Percentiles rank a stretch among this genome's conserved stretches.
These are phyloP conservation scores for Bolboschoenoplectus hybrid DNA, from an alignment of 202 grass and related monocot genomes.

Conservation along the genomic window DNA sequence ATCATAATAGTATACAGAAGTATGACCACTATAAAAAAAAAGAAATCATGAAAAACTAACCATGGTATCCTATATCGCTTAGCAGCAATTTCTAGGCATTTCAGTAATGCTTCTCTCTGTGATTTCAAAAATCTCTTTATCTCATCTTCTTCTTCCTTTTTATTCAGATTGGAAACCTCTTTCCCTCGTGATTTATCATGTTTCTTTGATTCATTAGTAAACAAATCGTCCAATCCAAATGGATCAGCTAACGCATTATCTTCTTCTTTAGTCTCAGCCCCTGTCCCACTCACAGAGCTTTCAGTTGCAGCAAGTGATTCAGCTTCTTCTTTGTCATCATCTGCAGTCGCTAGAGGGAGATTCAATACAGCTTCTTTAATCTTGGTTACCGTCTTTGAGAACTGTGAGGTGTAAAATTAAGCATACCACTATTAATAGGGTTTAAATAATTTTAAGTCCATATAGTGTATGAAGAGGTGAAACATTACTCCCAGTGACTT, in stretches of 20 bases:
- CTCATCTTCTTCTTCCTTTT: constrained; percentile 50
- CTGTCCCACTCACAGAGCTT: constrained; percentile 36
- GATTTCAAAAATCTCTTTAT: constrained; percentile 60
- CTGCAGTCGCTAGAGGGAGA: constrained; percentile 54
- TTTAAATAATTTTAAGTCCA: not conserved
- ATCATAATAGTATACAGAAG: not conserved
- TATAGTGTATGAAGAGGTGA: constrained; percentile 19
- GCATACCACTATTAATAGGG: constrained; percentile 1
- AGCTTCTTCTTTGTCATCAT: constrained; percentile 79
- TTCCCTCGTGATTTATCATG: constrained; percentile 54
- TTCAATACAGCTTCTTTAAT: constrained; percentile 77
- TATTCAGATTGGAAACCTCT: constrained; percentile 42
- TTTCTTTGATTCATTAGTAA: constrained; percentile 61
- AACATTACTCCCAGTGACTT: not conserved
- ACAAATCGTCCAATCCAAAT: constrained; percentile 78
- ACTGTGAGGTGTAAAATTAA: constrained; percentile 48
- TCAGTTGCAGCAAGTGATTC: constrained; percentile 51
- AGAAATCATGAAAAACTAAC: constrained; percentile 42
- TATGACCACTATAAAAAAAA: not conserved
- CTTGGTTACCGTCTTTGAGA: constrained; percentile 80
- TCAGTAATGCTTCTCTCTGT: constrained; percentile 72
- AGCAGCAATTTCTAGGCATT: constrained; percentile 84
- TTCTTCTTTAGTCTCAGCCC: constrained; percentile 36
- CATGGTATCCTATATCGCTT: constrained; percentile 76
- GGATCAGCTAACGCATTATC: constrained; percentile 54